phyloP scores from a whole-genome alignment of 306 rosid species.

The Vigna hirtella region DNA sequence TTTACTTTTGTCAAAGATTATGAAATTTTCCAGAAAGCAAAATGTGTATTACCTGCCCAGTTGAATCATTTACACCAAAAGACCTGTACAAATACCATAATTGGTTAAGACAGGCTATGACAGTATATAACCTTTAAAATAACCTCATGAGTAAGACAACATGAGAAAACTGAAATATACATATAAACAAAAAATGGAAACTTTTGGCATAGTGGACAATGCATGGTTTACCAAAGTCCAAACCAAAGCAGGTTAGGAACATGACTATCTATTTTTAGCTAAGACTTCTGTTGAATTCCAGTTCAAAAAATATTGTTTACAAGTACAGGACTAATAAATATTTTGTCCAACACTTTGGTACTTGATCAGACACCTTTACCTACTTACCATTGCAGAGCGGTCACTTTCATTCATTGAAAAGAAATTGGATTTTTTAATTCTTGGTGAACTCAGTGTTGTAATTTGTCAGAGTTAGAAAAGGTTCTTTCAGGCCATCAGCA shows the following conservation, averaged over 20 bases:
- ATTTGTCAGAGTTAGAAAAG: constrained; percentile 8
- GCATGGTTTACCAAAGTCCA: neutral
- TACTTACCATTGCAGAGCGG: neutral
- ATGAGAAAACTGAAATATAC: constrained; percentile 5
- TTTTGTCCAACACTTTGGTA: neutral
- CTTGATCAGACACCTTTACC: neutral
- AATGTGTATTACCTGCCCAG: constrained; percentile 73
- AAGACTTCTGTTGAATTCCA: constrained; percentile 5
- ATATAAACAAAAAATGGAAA: constrained; percentile 1
- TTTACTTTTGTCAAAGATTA: constrained; percentile 22
- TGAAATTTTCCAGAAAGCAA: constrained; percentile 33
- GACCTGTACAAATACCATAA: constrained; percentile 59
- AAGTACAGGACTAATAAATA: neutral
- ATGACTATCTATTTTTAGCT: neutral
- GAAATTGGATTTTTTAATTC: neutral
- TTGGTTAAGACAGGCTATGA: constrained; percentile 44
- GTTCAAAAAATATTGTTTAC: neutral
- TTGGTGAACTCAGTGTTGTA: neutral
- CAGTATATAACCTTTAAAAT: constrained; percentile 14
- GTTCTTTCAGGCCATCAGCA: constrained; percentile 9
- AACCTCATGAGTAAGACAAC: neutral
- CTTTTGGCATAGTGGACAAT: neutral
- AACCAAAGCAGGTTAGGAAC: constrained; percentile 13
- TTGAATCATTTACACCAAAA: constrained; percentile 73
- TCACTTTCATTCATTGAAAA: neutral